A percentile compares a stretch with the other conserved stretches of the same genome.
Conservation (phyloP, 2,329 filamentous ascomycete species). For the Dichotomopilus funicola region DNA sequence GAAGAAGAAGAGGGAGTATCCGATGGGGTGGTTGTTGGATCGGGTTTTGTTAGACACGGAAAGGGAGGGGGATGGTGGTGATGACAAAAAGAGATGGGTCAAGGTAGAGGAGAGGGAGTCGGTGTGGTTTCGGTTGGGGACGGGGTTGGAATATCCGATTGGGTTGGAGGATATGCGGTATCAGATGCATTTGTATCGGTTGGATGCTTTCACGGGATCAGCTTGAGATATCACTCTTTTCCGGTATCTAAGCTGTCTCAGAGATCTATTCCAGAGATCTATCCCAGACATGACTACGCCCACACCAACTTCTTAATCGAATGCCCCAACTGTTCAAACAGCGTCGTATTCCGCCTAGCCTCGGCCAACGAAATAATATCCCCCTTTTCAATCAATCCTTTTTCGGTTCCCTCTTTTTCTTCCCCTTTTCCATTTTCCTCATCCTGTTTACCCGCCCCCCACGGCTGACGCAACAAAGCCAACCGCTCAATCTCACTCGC, state of each 20-base stretch:
- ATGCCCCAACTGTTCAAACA: slow-evolving; percentile 82
- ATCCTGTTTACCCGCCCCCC: slow-evolving; percentile 32
- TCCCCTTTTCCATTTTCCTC: slow-evolving; percentile 32
- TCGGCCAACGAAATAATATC: slow-evolving; percentile 81
- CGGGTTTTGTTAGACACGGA: slow-evolving; percentile 55
- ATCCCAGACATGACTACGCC: slow-evolving; percentile 36
- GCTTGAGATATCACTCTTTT: too few relatives aligned
- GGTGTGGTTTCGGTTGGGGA: slow-evolving; percentile 69
- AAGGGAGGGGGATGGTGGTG: slow-evolving; percentile 13
- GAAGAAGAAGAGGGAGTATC: slow-evolving; percentile 60
- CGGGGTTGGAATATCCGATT: slow-evolving; percentile 67
- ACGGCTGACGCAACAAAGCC: slow-evolving; percentile 43
- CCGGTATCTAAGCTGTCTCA: too few relatives aligned
- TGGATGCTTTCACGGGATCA: slow-evolving; percentile 13
- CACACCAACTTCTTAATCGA: slow-evolving; percentile 92
- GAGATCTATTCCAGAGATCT: background rate
- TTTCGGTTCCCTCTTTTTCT: slow-evolving; percentile 35
- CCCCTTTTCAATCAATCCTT: slow-evolving; percentile 44
- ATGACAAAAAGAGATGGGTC: slow-evolving; percentile 53
- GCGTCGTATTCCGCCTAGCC: slow-evolving; percentile 77
- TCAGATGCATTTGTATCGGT: slow-evolving; percentile 76
- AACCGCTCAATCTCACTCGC: slow-evolving; percentile 71
- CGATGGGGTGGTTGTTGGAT: slow-evolving; percentile 89
- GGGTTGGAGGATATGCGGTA: slow-evolving; percentile 91
- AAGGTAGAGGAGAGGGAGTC: slow-evolving; percentile 71